phyloP scores from a whole-genome alignment of 768 basidiomycete genomes.

The Boletales sp. region DNA sequence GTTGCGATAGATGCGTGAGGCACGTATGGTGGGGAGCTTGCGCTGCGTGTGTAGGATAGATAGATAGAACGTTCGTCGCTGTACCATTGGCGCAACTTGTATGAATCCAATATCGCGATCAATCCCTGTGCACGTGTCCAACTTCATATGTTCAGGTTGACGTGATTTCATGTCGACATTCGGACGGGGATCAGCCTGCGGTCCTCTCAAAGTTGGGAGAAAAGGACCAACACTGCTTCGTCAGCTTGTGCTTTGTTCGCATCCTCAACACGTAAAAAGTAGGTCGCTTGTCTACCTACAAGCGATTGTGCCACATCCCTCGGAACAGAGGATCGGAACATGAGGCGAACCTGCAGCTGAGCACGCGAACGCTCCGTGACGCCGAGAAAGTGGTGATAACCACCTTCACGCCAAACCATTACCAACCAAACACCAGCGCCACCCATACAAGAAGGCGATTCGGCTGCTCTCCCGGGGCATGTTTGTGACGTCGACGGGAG shows the following conservation, averaged over 20 bases:
- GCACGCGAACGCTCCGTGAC: slow-evolving; percentile 25
- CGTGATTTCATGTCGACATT: slow-evolving; percentile 11
- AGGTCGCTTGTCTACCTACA: background rate
- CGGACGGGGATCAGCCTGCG: background rate
- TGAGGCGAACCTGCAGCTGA: slow-evolving; percentile 21
- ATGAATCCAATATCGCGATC: slow-evolving; percentile 5
- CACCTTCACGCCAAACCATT: slow-evolving; percentile 1
- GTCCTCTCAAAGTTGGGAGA: background rate
- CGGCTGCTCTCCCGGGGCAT: slow-evolving; percentile 2
- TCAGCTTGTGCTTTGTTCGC: background rate
- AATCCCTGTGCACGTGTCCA: slow-evolving; percentile 19
- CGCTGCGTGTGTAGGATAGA: slow-evolving; percentile 13
- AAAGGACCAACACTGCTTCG: background rate
- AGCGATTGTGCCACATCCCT: slow-evolving; percentile 8
- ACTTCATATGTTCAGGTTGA: background rate
- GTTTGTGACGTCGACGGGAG: slow-evolving; percentile 8
- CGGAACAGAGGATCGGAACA: slow-evolving; percentile 13
- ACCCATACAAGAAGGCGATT: slow-evolving; percentile 5
- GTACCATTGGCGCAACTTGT: slow-evolving; percentile 7
- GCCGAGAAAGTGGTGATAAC: slow-evolving; percentile 13
- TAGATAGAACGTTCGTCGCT: slow-evolving; percentile 13
- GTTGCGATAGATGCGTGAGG: background rate
- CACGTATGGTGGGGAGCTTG: slow-evolving; percentile 5
- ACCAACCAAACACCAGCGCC: background rate
- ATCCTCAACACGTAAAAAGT: slow-evolving; percentile 18